Evolutionary conservation across 176 grass and related monocot genomes (phyloP).

Genomic region (Eleusine indica): DNA sequence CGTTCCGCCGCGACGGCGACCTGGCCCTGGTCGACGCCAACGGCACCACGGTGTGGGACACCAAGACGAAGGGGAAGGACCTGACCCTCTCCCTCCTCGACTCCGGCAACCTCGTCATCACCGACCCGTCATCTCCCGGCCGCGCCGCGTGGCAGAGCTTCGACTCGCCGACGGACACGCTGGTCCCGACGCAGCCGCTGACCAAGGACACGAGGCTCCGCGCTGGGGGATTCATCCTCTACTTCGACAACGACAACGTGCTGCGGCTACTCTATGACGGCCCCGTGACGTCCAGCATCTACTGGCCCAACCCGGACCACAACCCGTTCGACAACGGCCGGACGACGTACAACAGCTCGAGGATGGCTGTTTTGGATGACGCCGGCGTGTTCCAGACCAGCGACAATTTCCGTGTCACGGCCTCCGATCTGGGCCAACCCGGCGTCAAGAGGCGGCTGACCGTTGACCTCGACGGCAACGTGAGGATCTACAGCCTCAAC

Average conservation of each 20-base stretch:
- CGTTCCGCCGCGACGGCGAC: slow-evolving; percentile 52
- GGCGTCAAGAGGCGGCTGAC: slow-evolving; percentile 56
- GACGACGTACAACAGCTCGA: slow-evolving; percentile 49
- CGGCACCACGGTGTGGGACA: slow-evolving; percentile 60
- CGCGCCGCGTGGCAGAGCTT: slow-evolving; percentile 46
- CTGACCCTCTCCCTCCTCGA: slow-evolving; percentile 47
- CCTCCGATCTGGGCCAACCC: slow-evolving; percentile 35
- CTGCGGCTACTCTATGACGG: slow-evolving; percentile 50
- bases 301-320: slow-evolving; percentile 43
- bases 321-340: background rate
- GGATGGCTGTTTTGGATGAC: slow-evolving; percentile 43
- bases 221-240: slow-evolving; percentile 36
- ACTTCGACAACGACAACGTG: slow-evolving; percentile 68
- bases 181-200: slow-evolving; percentile 42
- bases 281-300: slow-evolving; percentile 49
- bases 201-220: slow-evolving; percentile 40
- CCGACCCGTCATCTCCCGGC: background rate
- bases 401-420: slow-evolving; percentile 24
- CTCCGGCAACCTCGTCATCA: slow-evolving; percentile 56
- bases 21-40: slow-evolving; percentile 53
- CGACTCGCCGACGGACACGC: slow-evolving; percentile 47
- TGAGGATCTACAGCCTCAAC: slow-evolving; percentile 63
- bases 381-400: slow-evolving; percentile 46
- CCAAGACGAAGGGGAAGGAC: background rate
- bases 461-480: slow-evolving; percentile 53